Base-by-base conservation (phyloP, 2,329 filamentous ascomycete species). In the Fusarium pseudoanthophilum region DNA sequence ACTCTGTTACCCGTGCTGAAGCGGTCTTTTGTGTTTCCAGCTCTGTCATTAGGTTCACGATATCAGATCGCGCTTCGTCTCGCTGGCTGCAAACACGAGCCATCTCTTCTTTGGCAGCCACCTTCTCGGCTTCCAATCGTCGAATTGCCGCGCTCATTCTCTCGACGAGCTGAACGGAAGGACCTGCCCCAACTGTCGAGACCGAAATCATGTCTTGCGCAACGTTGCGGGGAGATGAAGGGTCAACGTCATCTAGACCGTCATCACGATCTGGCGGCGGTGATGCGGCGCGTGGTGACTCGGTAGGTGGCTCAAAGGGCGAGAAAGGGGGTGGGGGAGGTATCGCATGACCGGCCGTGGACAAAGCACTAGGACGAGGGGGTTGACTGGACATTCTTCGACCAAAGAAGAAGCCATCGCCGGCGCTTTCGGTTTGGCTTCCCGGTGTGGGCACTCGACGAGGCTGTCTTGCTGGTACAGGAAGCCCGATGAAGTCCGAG, bases 101-200 rank as follows among this genome's bases (percentile, higher is more conserved):
- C 73, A 98, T 87, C 81, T 99, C 96, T 79, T 99, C 96, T 78
- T 93, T 94, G 20, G 92, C 91, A 3, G 92, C 93, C 4, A 96
- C 93, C 79, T 97, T 97, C 80, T 99, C 96, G 55, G 91, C 94
- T 80, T 99, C 96, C 0, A 99, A 86, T 11, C 95, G 90, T 15
- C 96, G 92, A 49, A 99, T 95, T 0, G 95, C 94, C 6, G 95
- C 94, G 78, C 93, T 97, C 94, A 99, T 97, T 60, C 95, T 90
- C 83, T 98, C 96, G 21, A 99, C 95, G 2, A 99, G 89, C 82
- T 98, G 95, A 3, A 99, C 95, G 1, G 93, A 95, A 1, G 96
- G 96, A 0, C 96, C 96, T 0, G 95, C 95, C 1, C 92, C 95
- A 14, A 94, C 92, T 0, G 95, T 98, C 2, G 95, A 97, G 11